Base-by-base conservation (phyloP, 805 yeast species). In the Wickerhamomyces rabaulensis region DNA sequence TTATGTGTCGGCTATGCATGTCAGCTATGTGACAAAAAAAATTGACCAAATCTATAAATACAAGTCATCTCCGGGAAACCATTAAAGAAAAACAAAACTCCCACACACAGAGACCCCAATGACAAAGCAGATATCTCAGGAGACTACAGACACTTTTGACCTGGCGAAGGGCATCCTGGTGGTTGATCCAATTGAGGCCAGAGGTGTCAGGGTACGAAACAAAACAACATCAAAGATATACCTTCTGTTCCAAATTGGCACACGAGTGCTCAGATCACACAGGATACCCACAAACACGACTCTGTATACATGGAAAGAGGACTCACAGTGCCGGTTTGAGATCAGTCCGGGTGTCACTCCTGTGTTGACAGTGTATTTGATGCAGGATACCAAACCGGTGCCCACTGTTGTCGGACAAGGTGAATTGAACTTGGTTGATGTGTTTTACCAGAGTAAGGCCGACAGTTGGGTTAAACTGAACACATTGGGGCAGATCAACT, bases 131-230 rank as follows among this genome's bases (percentile, higher is more conserved):
- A n/a, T n/a, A n/a, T n/a, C n/a, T n/a, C n/a, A n/a, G n/a, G n/a
- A n/a, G n/a, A n/a, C n/a, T n/a, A n/a, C n/a, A n/a, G n/a, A n/a
- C 4, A n/a, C 29, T 4, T 49, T 49, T 33, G 48, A 44, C 25
- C 26, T 44, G 7, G 56, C 61, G 1, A 57, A 50, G 22, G 63
- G 62, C 1, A 50, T 53, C 9, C 43, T 59, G 6, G 57, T 57
- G 0, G 57, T 55, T 16, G 63, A 59, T 39, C 62, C 63, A 12
- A 21, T 59, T 23, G 61, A 57, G 22, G 57, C 48, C 2, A 42
- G 50, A 37, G 52, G 55, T 9, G 40, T 52, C 13, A 22, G 47
- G 6, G 36, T 33, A 33, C 10, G 12, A 9, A 10, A 39, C 9
- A 22, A 9, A 21, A 26, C 25, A n/a, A 29, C 39, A 8, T 33